Base-by-base conservation (phyloP, 306 rosid species). In the Rosa lucieae region DNA sequence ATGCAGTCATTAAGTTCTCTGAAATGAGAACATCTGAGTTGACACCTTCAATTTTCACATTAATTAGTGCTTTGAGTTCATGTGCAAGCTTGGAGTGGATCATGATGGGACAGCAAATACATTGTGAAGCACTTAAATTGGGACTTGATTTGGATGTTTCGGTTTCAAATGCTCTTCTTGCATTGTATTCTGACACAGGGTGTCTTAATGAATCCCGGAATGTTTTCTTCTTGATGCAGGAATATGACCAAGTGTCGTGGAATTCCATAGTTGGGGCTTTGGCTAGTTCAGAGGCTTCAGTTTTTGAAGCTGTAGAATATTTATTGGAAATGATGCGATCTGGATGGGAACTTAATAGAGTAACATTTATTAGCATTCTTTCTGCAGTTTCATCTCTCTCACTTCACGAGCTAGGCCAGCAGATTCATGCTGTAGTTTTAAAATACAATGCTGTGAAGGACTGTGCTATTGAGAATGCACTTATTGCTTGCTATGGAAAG, bases 141-240 rank as follows among this genome's bases (percentile, higher is more conserved):
- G 98, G 98, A 66, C 97, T 92, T 87, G 97, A 92, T 88, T 80
- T 84, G 78, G 94, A 94, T 82, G 91, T 91, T 87, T 92, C 97
- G 70, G 97, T 90, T 84, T 90, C 94, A 70, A 92, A 94, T 89
- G 91, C 97, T 48, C 93, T 94, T 82, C 88, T 94, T 73, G 82
- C 89, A 26, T 77, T 94, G 83, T 92, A 92, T 85, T 91, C 92
- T 18, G 92, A 94, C 86, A 81, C 88, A 63, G 94, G 84, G 72
- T 48, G 44, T 86, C 81, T 90, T 49, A 67, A 73, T 39, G 92
- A 86, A 79, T 90, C 93, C 77, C 83, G 44, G 72, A 92, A 89
- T 80, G 80, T 83, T 83, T 94, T 94, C 90, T 87, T 66, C 77
- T 84, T 86, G 72, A 94, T 94, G 97, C 93, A 84, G 20, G 87